phyloP scores from a whole-genome alignment of 306 rosid species.

The Vachellia collinsii region DNA sequence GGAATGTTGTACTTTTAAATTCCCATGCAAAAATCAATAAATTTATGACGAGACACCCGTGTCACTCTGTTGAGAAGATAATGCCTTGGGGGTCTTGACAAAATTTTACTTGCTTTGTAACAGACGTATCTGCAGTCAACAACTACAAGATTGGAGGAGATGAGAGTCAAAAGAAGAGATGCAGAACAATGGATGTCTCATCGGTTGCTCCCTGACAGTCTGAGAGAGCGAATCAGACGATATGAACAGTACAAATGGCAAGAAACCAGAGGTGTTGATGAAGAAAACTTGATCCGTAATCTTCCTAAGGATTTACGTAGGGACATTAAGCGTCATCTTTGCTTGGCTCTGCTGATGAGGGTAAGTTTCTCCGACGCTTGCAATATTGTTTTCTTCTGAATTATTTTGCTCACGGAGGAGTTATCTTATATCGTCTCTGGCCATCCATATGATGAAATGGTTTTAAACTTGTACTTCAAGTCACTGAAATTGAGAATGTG shows the following conservation, averaged over 20 bases:
- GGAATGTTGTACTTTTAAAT: too few relatives aligned
- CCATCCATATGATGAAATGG: too few relatives aligned
- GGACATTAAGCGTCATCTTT: slow-evolving; percentile 92
- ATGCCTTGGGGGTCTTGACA: slow-evolving; percentile 35
- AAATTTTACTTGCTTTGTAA: slow-evolving; percentile 29
- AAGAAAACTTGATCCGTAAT: slow-evolving; percentile 67
- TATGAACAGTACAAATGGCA: slow-evolving; percentile 96
- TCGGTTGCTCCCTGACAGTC: slow-evolving; percentile 81
- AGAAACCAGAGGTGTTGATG: slow-evolving; percentile 96
- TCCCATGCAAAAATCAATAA: too few relatives aligned
- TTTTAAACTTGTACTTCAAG: too few relatives aligned
- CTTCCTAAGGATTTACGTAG: slow-evolving; percentile 95
- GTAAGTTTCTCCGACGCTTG: slow-evolving; percentile 44
- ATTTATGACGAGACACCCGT: too few relatives aligned
- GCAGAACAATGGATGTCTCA: slow-evolving; percentile 99
- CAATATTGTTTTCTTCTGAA: background rate
- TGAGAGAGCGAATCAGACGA: slow-evolving; percentile 84
- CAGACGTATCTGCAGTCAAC: slow-evolving; percentile 92
- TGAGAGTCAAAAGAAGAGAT: slow-evolving; percentile 93
- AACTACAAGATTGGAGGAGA: slow-evolving; percentile 89
- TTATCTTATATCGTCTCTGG: background rate
- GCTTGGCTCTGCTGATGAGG: slow-evolving; percentile 88
- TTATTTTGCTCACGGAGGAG: background rate
- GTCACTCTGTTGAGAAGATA: background rate
- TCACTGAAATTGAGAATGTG: background rate